Conservation (phyloP, 768 basidiomycete genomes). For the Ramaria rubella region DNA sequence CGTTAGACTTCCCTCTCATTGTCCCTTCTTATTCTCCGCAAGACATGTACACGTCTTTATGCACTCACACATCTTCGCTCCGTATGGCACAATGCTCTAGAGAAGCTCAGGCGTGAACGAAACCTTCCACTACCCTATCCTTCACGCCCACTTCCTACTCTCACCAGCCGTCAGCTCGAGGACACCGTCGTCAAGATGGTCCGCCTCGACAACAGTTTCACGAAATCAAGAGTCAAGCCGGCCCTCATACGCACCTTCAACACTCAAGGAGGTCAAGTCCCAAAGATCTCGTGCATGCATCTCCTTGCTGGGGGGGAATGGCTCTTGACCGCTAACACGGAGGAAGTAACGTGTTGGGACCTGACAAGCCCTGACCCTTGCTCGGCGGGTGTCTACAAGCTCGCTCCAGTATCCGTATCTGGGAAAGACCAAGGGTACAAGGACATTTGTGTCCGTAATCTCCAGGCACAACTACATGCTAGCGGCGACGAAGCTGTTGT, state of each 20-base stretch:
- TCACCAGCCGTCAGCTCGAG: constrained; percentile 3
- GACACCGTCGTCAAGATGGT: constrained; percentile 10
- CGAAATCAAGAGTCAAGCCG: neutral
- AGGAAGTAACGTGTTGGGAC: constrained; percentile 9
- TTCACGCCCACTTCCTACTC: neutral
- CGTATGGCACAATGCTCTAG: constrained; percentile 6
- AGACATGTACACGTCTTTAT: constrained; percentile 7
- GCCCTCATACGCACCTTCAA: constrained; percentile 4
- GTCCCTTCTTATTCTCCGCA: neutral
- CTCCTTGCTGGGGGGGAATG: constrained; percentile 8
- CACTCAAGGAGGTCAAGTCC: neutral
- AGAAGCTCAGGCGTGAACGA: constrained; percentile 3
- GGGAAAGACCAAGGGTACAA: constrained; percentile 10
- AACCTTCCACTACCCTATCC: constrained; percentile 7
- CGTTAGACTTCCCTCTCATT: neutral
- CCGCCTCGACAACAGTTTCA: constrained; percentile 1
- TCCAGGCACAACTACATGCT: constrained; percentile 5
- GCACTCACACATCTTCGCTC: constrained; percentile 5
- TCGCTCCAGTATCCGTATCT: neutral
- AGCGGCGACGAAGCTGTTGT: constrained; percentile 6
- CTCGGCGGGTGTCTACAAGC: constrained; percentile 2
- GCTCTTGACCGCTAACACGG: constrained; percentile 5
- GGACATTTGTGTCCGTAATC: constrained; percentile 10
- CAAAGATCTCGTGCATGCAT: constrained; percentile 7
- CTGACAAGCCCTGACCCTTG: constrained; percentile 2